phyloP scores from a whole-genome alignment of 106 monocot genomes.

The Phalaenopsis aphrodite region DNA sequence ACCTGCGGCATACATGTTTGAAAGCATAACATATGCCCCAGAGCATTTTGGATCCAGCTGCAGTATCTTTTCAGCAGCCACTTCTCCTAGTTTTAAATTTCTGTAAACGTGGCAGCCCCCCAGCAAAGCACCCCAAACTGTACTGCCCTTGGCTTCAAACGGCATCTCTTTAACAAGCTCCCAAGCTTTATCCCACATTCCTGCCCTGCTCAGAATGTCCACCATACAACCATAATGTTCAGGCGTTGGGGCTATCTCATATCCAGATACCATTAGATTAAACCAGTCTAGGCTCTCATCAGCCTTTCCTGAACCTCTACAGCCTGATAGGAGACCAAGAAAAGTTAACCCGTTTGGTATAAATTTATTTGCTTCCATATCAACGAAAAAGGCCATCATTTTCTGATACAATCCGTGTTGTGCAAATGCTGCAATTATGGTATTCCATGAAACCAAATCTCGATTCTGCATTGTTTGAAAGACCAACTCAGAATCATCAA shows the following conservation, averaged over 20 bases:
- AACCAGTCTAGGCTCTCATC: slow-evolving; percentile 58
- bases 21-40: slow-evolving; percentile 65
- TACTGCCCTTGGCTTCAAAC: slow-evolving; percentile 32
- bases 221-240: slow-evolving; percentile 83
- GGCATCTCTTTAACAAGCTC: slow-evolving; percentile 56
- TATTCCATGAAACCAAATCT: slow-evolving; percentile 68
- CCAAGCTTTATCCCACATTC: slow-evolving; percentile 52
- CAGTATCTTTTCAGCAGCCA: slow-evolving; percentile 52
- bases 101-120: slow-evolving; percentile 40
- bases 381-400: slow-evolving; percentile 36
- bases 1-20: slow-evolving; percentile 69
- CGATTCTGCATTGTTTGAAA: slow-evolving; percentile 25
- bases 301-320: slow-evolving; percentile 58
- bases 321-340: slow-evolving; percentile 64
- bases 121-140: slow-evolving; percentile 67
- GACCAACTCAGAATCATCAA: slow-evolving; percentile 34
- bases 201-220: slow-evolving; percentile 59
- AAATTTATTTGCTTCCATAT: slow-evolving; percentile 42
- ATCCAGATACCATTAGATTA: slow-evolving; percentile 48
- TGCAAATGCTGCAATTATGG: slow-evolving; percentile 72
- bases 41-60: slow-evolving; percentile 47
- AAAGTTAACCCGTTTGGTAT: slow-evolving; percentile 68
- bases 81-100: slow-evolving; percentile 52
- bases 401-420: slow-evolving; percentile 66
- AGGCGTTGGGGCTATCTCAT: slow-evolving; percentile 30